Evolutionary conservation across 2,329 filamentous ascomycete genomes (phyloP).

Genomic region (Ceratocystis cubensis): DNA sequence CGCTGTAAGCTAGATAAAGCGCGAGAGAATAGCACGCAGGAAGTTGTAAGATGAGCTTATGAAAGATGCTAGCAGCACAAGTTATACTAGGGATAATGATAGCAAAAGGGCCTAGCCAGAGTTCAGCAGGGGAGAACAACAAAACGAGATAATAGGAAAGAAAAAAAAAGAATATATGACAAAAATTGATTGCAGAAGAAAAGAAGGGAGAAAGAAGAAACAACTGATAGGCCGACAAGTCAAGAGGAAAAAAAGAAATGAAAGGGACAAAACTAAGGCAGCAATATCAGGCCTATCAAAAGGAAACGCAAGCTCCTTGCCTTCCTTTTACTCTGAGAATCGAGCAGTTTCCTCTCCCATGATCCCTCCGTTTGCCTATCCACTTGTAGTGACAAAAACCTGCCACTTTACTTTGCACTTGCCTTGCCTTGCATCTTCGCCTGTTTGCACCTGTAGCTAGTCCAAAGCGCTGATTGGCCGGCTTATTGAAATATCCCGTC

Average conservation of each 20-base stretch:
- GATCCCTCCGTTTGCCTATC: too few species aligned
- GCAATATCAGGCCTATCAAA: not conserved
- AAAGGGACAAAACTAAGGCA: conserved; percentile 6
- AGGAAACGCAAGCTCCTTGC: conserved; percentile 1
- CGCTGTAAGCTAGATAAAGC: not conserved
- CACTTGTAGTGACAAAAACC: not conserved
- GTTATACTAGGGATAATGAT: conserved; percentile 3
- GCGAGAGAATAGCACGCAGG: not conserved
- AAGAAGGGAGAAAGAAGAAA: not conserved
- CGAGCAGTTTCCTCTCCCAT: not conserved
- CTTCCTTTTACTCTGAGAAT: not conserved
- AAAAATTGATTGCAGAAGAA: not conserved
- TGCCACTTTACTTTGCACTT: not conserved
- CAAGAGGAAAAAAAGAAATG: not conserved
- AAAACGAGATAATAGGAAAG: not conserved
- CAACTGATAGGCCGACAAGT: not conserved
- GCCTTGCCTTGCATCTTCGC: not conserved
- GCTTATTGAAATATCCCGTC: not conserved
- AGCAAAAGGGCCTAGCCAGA: not conserved
- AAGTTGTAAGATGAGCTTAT: not conserved
- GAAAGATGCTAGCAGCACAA: not conserved
- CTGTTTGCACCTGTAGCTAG: not conserved
- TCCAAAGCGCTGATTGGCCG: not conserved
- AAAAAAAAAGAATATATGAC: not conserved
- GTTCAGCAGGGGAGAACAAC: not conserved